phyloP scores from a whole-genome alignment of 148 eudicot species.

The Hydrangea macrophylla region DNA sequence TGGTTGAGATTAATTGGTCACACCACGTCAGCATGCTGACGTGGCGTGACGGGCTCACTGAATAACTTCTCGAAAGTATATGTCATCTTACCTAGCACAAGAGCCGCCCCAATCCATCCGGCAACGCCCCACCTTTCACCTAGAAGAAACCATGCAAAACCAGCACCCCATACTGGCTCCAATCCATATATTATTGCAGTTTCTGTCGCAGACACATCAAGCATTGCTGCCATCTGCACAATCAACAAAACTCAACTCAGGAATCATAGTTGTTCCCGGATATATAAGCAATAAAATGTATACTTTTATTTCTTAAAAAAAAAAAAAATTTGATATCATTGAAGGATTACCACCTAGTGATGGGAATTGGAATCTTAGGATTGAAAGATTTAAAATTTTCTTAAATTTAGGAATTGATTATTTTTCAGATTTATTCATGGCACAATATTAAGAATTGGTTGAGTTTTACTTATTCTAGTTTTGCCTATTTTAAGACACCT shows the following conservation, averaged over 20 bases:
- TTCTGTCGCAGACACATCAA: constrained; percentile 69
- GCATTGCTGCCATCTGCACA: constrained; percentile 64
- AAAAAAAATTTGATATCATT: too few relatives aligned
- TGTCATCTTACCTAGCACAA: constrained; percentile 46
- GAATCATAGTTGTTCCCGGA: neutral
- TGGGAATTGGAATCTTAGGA: too few relatives aligned
- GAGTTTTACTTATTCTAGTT: too few relatives aligned
- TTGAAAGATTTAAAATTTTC: too few relatives aligned
- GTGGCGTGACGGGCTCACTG: neutral
- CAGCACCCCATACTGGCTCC: constrained; percentile 84
- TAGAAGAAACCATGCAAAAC: constrained; percentile 78
- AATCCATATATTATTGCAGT: constrained; percentile 61
- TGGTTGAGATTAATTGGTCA: too few relatives aligned
- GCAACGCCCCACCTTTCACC: constrained; percentile 71
- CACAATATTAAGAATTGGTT: too few relatives aligned
- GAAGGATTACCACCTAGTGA: too few relatives aligned
- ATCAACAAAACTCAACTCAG: constrained; percentile 4
- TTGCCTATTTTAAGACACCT: too few relatives aligned
- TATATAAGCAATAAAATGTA: neutral
- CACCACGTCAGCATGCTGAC: neutral
- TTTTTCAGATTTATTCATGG: too few relatives aligned
- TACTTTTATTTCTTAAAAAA: too few relatives aligned
- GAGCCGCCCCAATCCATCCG: constrained; percentile 75
- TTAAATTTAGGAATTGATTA: too few relatives aligned
- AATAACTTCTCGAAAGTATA: neutral